Evolutionary conservation across 306 rosid genomes (phyloP).

Genomic region (Fragaria vesca): DNA sequence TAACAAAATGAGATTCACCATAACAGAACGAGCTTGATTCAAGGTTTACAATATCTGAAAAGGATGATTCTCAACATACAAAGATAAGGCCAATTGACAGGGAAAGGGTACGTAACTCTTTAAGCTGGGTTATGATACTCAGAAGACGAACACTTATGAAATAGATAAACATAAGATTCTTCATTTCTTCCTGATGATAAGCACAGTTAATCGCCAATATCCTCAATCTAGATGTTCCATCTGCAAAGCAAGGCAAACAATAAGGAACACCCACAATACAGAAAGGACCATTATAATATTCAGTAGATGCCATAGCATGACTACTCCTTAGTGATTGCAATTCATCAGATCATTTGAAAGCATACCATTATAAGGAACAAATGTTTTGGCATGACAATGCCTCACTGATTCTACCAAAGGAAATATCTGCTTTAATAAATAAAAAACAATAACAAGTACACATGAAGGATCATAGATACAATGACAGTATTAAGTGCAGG

Average conservation of each 20-base stretch:
- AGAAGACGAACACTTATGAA: no score
- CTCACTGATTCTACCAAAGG: not conserved
- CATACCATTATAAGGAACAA: not conserved
- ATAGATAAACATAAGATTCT: no score
- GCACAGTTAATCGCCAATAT: conserved; percentile 19
- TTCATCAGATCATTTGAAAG: not conserved
- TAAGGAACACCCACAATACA: not conserved
- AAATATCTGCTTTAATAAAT: not conserved
- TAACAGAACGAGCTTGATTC: no score
- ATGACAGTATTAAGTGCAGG: conserved; percentile 11
- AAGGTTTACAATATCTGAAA: no score
- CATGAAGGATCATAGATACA: not conserved
- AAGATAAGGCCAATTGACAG: no score
- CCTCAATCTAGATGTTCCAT: conserved; percentile 83
- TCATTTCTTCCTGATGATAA: conserved; percentile 6
- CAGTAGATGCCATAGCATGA: not conserved
- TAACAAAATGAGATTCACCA: no score
- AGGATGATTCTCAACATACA: no score
- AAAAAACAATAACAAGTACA: not conserved
- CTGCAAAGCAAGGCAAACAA: conserved; percentile 30
- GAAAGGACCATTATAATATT: not conserved
- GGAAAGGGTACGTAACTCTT: no score
- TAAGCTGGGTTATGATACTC: no score
- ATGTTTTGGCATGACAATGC: not conserved
- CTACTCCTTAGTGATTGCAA: not conserved